These are phyloP conservation scores for Gossypium aridum DNA, from an alignment of 441 rosid species.

Conservation along the genomic window DNA sequence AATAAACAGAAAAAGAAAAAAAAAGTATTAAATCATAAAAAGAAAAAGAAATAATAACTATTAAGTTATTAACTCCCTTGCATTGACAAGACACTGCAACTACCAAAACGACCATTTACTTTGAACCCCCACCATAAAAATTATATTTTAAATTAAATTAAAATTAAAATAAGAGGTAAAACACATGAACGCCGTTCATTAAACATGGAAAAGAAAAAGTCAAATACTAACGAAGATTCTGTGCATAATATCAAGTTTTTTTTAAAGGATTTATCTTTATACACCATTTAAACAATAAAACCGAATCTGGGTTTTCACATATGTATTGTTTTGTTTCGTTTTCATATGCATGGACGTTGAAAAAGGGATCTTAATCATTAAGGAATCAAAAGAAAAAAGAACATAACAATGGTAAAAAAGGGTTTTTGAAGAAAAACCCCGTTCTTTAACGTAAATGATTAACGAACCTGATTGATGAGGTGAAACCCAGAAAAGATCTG, in stretches of 20 bases:
- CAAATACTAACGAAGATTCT: not conserved
- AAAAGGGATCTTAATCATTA: not conserved
- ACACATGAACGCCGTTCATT: not conserved
- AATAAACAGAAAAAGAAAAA: not conserved
- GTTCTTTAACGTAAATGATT: not conserved
- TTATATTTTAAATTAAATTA: not conserved
- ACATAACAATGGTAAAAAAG: not conserved
- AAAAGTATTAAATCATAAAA: not conserved
- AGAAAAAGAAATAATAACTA: not conserved
- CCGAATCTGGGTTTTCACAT: not conserved
- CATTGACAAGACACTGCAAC: slow-evolving; percentile 34
- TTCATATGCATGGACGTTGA: slow-evolving; percentile 10
- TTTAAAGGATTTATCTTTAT: too few relatives aligned
- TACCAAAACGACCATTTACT: slow-evolving; percentile 17
- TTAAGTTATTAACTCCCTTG: slow-evolving; percentile 5
- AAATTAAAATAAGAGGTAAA: not conserved
- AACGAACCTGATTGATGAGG: slow-evolving; percentile 21
- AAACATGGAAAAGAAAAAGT: slow-evolving; percentile 7
- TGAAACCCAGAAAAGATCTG: not conserved
- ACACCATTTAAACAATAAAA: too few relatives aligned
- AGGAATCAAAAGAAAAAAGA: not conserved
- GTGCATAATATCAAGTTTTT: too few relatives aligned
- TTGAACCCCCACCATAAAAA: not conserved
- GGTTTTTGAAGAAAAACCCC: not conserved
- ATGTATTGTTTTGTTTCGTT: not conserved